phyloP scores from a whole-genome alignment of 805 yeast genomes.

The Wickerhamiella musiphila region DNA sequence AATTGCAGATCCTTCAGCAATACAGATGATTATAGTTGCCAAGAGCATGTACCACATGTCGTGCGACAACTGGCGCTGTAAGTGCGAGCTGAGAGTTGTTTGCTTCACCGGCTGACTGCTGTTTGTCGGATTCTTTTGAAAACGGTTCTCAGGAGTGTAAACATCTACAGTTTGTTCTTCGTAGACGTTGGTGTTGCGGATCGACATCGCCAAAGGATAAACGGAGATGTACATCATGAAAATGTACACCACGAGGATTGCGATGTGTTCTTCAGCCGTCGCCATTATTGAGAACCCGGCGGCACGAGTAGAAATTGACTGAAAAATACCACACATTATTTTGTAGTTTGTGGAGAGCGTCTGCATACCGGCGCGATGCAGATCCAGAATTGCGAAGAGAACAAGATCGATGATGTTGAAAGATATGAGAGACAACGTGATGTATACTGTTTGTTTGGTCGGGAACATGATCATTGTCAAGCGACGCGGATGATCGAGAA shows the following conservation, averaged over 20 bases:
- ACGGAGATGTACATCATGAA: slow-evolving; percentile 98
- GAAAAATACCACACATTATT: slow-evolving; percentile 69
- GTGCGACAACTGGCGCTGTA: slow-evolving; percentile 79
- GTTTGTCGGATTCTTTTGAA: slow-evolving; percentile 6
- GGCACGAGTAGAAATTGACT: slow-evolving; percentile 83
- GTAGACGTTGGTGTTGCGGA: slow-evolving; percentile 91
- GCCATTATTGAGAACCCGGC: slow-evolving; percentile 75
- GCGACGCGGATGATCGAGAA: slow-evolving; percentile 91
- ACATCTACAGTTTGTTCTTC: slow-evolving; percentile 95
- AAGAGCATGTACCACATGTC: slow-evolving; percentile 88
- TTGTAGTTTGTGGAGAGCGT: slow-evolving; percentile 47
- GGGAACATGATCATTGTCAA: slow-evolving; percentile 90
- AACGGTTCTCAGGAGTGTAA: slow-evolving; percentile 24
- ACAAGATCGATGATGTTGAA: slow-evolving; percentile 66
- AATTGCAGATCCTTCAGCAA: slow-evolving; percentile 61
- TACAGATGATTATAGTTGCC: slow-evolving; percentile 72
- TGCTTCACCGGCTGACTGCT: slow-evolving; percentile 22
- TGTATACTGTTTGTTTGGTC: slow-evolving; percentile 89
- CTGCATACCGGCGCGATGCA: slow-evolving; percentile 28
- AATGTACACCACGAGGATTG: slow-evolving; percentile 83
- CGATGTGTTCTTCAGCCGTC: slow-evolving; percentile 59
- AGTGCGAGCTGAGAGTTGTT: slow-evolving; percentile 29
- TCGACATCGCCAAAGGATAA: slow-evolving; percentile 86
- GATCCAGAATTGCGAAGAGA: slow-evolving; percentile 63
- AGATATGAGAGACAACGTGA: slow-evolving; percentile 46